Evolutionary conservation across 2,329 filamentous ascomycete species (phyloP).

Genomic region (Apiospora sp.): DNA sequence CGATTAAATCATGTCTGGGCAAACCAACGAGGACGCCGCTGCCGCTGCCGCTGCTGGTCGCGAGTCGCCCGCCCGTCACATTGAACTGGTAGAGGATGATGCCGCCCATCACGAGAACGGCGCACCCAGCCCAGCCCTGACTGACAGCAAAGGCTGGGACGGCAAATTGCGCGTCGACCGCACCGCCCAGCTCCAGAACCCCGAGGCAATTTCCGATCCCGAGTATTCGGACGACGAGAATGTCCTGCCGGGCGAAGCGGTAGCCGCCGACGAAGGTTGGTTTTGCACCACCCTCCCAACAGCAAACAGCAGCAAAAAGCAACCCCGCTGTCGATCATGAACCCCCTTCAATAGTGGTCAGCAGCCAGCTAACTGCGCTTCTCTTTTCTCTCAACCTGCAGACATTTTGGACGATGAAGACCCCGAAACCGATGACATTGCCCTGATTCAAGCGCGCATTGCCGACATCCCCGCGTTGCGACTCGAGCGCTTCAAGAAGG

Average conservation of each 20-base stretch:
- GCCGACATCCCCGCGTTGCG: constrained; percentile 77
- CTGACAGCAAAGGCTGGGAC: constrained; percentile 79
- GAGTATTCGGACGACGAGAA: constrained; percentile 83
- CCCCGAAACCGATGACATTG: constrained; percentile 76
- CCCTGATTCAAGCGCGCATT: constrained; percentile 88
- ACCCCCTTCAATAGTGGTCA: no score
- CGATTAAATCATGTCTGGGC: constrained; percentile 49
- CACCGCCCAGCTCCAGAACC: constrained; percentile 74
- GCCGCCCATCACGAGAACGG: constrained; percentile 49
- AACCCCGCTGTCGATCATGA: constrained; percentile 18
- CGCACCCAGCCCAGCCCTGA: constrained; percentile 56
- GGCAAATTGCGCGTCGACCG: constrained; percentile 75
- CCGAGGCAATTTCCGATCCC: constrained; percentile 82
- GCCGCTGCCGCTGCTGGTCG: constrained; percentile 36
- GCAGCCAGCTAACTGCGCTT: constrained; percentile 2
- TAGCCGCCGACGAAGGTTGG: constrained; percentile 82
- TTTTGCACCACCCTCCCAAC: not conserved
- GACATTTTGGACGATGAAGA: constrained; percentile 69
- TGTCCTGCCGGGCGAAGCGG: constrained; percentile 74
- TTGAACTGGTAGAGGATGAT: constrained; percentile 57
- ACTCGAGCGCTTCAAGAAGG: constrained; percentile 83
- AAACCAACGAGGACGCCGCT: constrained; percentile 44
- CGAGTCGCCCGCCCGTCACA: constrained; percentile 51
- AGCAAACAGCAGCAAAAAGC: not conserved
- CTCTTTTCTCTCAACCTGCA: constrained; percentile 38